phyloP scores from a whole-genome alignment of 2,329 filamentous ascomycete species.

The Talaromyces albobiverticillius region DNA sequence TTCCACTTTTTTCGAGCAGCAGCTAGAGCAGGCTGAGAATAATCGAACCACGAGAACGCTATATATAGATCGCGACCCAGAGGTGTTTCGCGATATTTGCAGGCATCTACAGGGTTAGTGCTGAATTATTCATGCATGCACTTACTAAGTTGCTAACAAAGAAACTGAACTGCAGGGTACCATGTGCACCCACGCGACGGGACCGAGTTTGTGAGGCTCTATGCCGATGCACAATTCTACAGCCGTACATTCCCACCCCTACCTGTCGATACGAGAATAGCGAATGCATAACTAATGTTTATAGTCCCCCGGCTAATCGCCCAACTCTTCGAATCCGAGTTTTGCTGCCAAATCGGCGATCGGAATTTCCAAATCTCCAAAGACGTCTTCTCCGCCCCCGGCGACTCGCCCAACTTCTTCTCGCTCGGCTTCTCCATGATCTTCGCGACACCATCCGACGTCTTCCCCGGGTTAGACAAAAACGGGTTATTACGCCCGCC shows the following conservation, averaged over 20 bases:
- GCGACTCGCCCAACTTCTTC: constrained; percentile 95
- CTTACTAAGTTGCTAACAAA: no score
- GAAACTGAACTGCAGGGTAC: no score
- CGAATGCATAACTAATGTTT: neutral
- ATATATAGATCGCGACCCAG: constrained; percentile 91
- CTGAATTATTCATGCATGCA: neutral
- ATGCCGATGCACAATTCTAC: constrained; percentile 95
- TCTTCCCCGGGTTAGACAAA: constrained; percentile 82
- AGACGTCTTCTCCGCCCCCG: constrained; percentile 78
- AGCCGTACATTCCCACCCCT: constrained; percentile 55
- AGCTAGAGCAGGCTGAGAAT: constrained; percentile 64
- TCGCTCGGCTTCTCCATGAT: constrained; percentile 84
- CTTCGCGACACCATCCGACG: constrained; percentile 74
- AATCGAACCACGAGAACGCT: constrained; percentile 68
- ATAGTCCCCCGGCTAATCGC: constrained; percentile 83
- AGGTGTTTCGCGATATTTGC: constrained; percentile 84
- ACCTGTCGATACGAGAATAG: neutral
- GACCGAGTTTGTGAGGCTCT: constrained; percentile 84
- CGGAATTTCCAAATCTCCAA: constrained; percentile 86
- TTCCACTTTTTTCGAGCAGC: constrained; percentile 86
- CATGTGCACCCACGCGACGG: constrained; percentile 78
- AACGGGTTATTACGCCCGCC: constrained; percentile 79
- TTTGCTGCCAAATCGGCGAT: constrained; percentile 87
- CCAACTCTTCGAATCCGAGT: constrained; percentile 85
- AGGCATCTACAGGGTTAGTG: constrained; percentile 72